A percentile compares a stretch with the other conserved stretches of the same genome.
phyloP scores from a whole-genome alignment of 305 asterid genomes.

The Vinca major region DNA sequence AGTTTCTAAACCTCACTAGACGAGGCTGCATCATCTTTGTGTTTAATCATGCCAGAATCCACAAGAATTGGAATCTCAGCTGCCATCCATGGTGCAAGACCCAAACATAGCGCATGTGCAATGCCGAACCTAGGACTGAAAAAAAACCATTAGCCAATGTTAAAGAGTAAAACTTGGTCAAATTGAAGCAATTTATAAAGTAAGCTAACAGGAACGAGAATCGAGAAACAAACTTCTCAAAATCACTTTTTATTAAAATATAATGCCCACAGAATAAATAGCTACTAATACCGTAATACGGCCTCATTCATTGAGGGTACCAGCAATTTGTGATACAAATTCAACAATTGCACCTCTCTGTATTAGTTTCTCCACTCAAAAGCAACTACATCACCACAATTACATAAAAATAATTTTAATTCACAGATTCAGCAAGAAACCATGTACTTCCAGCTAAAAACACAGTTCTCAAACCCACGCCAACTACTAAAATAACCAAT shows the following conservation, averaged over 20 bases:
- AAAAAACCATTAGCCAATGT: neutral
- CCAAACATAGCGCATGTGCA: conserved; percentile 87
- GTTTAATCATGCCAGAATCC: conserved; percentile 90
- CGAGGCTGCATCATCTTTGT: conserved; percentile 62
- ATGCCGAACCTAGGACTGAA: conserved; percentile 85
- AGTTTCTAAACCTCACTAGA: conserved; percentile 32
- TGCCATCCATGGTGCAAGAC: conserved; percentile 93
- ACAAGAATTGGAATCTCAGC: conserved; percentile 85
- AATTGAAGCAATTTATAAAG: neutral
- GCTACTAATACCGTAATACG: neutral
- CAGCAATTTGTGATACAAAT: neutral
- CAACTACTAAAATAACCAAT: neutral
- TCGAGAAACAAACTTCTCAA: neutral
- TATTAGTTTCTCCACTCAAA: neutral
- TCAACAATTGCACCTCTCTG: neutral
- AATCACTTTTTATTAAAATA: neutral
- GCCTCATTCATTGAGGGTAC: neutral
- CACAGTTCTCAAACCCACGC: neutral
- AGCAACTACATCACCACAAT: neutral
- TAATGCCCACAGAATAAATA: neutral
- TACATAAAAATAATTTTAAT: neutral
- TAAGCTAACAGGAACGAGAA: neutral
- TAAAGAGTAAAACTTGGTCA: neutral
- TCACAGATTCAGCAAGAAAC: neutral
- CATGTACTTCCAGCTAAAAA: neutral